phyloP scores from a whole-genome alignment of 768 basidiomycete species.

The Amanita pallidorosea region DNA sequence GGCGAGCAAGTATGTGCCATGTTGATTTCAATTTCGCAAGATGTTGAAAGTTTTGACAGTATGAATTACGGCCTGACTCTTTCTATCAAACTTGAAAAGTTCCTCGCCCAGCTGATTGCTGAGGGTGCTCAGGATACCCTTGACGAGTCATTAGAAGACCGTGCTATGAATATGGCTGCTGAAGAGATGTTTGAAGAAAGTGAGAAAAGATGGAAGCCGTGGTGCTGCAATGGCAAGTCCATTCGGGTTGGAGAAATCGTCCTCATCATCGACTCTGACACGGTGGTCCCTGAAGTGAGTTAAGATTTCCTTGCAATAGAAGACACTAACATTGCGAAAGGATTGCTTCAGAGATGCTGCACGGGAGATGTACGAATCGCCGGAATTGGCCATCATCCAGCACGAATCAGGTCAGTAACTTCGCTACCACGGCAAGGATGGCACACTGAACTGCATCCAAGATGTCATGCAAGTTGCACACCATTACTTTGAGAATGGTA shows the following conservation, averaged over 20 bases:
- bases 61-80: slow-evolving; percentile 73
- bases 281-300: slow-evolving; percentile 57
- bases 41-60: slow-evolving; percentile 21
- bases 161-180: slow-evolving; percentile 60
- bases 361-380: slow-evolving; percentile 69
- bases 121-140: slow-evolving; percentile 28
- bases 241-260: slow-evolving; percentile 72
- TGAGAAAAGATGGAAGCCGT: slow-evolving; percentile 43
- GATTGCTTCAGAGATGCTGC: slow-evolving; percentile 89
- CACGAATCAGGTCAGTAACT: slow-evolving; percentile 57
- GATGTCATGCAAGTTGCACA: slow-evolving; percentile 85
- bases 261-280: slow-evolving; percentile 74
- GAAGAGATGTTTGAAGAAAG: slow-evolving; percentile 62
- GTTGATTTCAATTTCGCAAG: neutral
- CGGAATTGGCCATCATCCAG: slow-evolving; percentile 80
- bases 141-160: slow-evolving; percentile 55
- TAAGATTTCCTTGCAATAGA: too few species aligned
- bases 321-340: slow-evolving; percentile 12
- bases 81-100: slow-evolving; percentile 49
- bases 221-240: slow-evolving; percentile 67
- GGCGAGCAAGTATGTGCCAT: slow-evolving; percentile 36
- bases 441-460: slow-evolving; percentile 8
- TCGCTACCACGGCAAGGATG: neutral
- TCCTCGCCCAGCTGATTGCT: slow-evolving; percentile 34
- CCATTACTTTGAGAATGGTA: slow-evolving; percentile 86